These are phyloP conservation scores for Plasmodium coatneyi DNA, from an alignment of 169 alveolate species.

Conservation along the genomic window DNA sequence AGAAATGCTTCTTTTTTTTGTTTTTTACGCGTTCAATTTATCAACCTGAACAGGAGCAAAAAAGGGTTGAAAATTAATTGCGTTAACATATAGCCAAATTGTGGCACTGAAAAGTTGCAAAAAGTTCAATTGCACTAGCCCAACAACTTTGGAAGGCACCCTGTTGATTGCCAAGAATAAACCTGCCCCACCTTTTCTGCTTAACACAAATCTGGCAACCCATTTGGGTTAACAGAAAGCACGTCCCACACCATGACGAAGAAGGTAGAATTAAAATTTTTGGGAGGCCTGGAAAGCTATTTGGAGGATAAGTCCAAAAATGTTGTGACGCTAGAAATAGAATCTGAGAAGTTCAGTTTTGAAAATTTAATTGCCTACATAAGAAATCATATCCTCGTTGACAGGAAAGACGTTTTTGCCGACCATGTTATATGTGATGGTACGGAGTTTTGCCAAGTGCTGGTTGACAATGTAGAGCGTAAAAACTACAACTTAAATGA, in stretches of 20 bases:
- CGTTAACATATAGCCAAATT: not conserved
- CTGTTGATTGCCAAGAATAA: not conserved
- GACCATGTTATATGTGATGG: slow-evolving; percentile 51
- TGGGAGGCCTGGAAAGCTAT: slow-evolving; percentile 75
- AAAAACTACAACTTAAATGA: slow-evolving; percentile 75
- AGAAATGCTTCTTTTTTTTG: not conserved
- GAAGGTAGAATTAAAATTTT: slow-evolving; percentile 72
- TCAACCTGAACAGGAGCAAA: not conserved
- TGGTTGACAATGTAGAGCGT: slow-evolving; percentile 57
- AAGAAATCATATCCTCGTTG: slow-evolving; percentile 78
- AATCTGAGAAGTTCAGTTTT: slow-evolving; percentile 63
- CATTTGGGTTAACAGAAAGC: not conserved
- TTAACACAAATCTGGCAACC: not conserved
- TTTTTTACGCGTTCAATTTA: not conserved
- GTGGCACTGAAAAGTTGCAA: not conserved
- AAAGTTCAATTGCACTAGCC: not conserved
- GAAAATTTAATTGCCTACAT: slow-evolving; percentile 80
- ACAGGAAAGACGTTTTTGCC: slow-evolving; percentile 80
- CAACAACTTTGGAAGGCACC: not conserved
- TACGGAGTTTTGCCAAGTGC: slow-evolving; percentile 52
- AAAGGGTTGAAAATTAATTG: not conserved
- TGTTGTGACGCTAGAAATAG: slow-evolving; percentile 55
- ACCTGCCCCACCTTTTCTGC: not conserved
- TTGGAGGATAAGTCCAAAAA: slow-evolving; percentile 55
- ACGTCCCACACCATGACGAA: slow-evolving; percentile 14